Evolutionary conservation across 495 filamentous ascomycete genomes (phyloP), one percentile per base, ranked within the genome.

Genomic region (Astrocystis sublimbata): DNA sequence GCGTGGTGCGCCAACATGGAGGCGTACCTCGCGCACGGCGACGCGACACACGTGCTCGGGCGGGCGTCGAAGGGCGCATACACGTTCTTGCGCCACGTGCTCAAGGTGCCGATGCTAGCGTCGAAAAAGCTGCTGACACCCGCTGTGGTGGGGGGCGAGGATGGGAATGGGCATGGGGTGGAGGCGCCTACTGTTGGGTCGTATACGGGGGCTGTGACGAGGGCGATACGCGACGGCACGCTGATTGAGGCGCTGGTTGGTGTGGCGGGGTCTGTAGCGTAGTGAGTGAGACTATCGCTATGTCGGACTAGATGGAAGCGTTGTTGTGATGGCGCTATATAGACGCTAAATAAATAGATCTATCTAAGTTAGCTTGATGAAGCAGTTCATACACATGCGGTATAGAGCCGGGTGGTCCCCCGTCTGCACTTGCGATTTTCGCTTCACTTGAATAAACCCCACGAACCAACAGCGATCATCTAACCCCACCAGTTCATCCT

Each of bases 181-280:
- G n/a, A 54, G 47, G 60, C 60, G 13, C 60, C 60, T 10, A 62
- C 60, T 7, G 30, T 56, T 8, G 60, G 60, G 15, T 62, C 60
- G 15, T 62, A 38, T 30, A 56, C 26, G 3, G 51, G 51, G 10
- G 52, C 41, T 31, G 51, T 62, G 23, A 36, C 47, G 12, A 50
- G 60, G 15, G 40, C 60, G 24, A 21, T 62, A 19, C 56, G 8
- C 26, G 60, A 62, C n/a, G 60, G 60, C 6, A 49, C 60, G 19
- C 21, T 57, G 0, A 36, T 36, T 6, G 35, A 60, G 12, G 57
- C 35, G 15, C n/a, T 19, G 30, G 19, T 26, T 7, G 57, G 33
- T n/a, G n/a, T n/a, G n/a, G n/a, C n/a, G n/a, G n/a, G n/a, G n/a
- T n/a, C n/a, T n/a, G n/a, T n/a, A n/a, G n/a, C n/a, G n/a, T n/a